Percentiles rank a stretch among this genome's conserved stretches.
These are phyloP conservation scores for Fusarium buxicola DNA, from an alignment of 2,329 filamentous ascomycete genomes.

Conservation along the genomic window DNA sequence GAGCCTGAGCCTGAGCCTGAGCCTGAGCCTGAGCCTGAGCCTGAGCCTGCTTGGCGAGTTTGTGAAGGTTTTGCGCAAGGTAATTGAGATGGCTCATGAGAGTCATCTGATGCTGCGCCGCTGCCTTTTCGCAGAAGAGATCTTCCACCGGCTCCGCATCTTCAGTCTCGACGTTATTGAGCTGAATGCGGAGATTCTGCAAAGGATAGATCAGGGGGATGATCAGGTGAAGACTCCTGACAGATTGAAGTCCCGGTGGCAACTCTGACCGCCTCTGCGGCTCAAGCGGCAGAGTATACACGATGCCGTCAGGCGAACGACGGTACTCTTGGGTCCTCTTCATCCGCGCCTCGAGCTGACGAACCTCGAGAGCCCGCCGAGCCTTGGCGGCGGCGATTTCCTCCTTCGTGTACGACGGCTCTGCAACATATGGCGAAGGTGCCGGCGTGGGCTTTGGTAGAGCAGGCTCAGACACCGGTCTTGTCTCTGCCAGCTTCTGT, in stretches of 20 bases:
- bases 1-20: constrained; percentile 61
- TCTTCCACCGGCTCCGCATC: constrained; percentile 73
- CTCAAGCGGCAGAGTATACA: constrained; percentile 77
- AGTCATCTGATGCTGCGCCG: constrained; percentile 68
- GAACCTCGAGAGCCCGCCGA: constrained; percentile 72
- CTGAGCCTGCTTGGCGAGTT: constrained; percentile 67
- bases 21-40: constrained; percentile 66
- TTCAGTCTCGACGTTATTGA: constrained; percentile 70
- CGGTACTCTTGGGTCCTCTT: constrained; percentile 74
- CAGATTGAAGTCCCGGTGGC: constrained; percentile 67
- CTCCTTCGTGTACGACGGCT: constrained; percentile 65
- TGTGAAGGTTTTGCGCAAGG: constrained; percentile 76
- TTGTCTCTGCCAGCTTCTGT: constrained; percentile 9
- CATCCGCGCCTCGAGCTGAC: constrained; percentile 81
- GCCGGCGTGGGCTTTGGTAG: constrained; percentile 31
- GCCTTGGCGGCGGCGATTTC: constrained; percentile 72
- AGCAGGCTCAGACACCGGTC: constrained; percentile 21
- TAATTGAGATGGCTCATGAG: constrained; percentile 82
- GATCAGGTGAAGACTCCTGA: constrained; percentile 74
- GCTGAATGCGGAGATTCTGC: constrained; percentile 72
- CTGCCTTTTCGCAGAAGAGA: constrained; percentile 70
- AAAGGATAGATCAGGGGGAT: constrained; percentile 80
- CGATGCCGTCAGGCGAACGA: constrained; percentile 75
- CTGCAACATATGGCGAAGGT: constrained; percentile 52
- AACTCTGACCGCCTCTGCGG: constrained; percentile 71